A percentile compares a stretch with the other conserved stretches of the same genome.
phyloP scores from a whole-genome alignment of 345 rosid species.

The Ceriops tagal region DNA sequence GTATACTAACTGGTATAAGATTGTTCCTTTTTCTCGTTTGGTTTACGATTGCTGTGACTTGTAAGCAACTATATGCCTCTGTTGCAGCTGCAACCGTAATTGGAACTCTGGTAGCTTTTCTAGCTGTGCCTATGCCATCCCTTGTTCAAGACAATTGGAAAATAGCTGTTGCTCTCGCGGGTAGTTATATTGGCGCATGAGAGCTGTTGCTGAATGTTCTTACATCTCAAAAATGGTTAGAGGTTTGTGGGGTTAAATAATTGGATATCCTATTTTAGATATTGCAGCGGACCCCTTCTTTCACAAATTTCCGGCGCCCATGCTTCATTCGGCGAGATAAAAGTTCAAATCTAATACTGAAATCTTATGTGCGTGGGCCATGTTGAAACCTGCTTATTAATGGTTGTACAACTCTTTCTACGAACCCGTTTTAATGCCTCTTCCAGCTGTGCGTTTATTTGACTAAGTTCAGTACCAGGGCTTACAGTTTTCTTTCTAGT shows the following conservation, averaged over 20 bases:
- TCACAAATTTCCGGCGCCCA: background rate
- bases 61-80: conserved; percentile 8
- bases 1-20: too few species aligned
- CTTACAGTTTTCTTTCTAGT: background rate
- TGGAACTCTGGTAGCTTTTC: conserved; percentile 70
- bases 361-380: background rate
- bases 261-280: too few species aligned
- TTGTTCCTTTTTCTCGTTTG: too few species aligned
- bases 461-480: background rate
- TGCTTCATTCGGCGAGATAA: background rate
- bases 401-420: background rate
- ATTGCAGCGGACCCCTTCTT: too few species aligned
- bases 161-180: conserved; percentile 92
- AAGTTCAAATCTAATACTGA: background rate
- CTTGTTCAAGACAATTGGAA: conserved; percentile 91
- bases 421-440: background rate
- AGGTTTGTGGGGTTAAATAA: background rate
- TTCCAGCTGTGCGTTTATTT: background rate
- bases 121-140: conserved; percentile 76
- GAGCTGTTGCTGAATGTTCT: conserved; percentile 3
- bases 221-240: background rate
- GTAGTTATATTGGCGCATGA: conserved; percentile 50
- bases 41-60: background rate
- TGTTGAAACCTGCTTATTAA: too few species aligned
- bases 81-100: conserved; percentile 61